Evolutionary conservation across 495 filamentous ascomycete genomes (phyloP).

Genomic region (Terfezia boudieri): DNA sequence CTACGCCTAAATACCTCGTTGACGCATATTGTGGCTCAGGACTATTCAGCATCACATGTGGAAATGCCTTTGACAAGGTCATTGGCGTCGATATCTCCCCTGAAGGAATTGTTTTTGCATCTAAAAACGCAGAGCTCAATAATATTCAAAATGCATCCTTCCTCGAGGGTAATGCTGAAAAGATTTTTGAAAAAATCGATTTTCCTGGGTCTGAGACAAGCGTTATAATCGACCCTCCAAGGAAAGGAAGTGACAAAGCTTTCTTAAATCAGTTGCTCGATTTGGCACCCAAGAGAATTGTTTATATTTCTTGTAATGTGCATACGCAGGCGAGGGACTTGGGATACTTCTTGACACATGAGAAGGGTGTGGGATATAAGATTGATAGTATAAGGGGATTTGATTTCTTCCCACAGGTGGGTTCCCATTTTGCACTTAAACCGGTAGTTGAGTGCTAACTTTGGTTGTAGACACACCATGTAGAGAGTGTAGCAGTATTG

Average conservation of each 20-base stretch:
- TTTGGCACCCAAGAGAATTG: conserved; percentile 52
- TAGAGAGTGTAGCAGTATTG: conserved; percentile 79
- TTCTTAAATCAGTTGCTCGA: conserved; percentile 61
- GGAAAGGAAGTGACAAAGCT: conserved; percentile 75
- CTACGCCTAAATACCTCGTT: conserved; percentile 44
- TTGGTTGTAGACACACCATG: conserved; percentile 45
- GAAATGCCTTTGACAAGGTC: conserved; percentile 47
- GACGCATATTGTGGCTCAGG: conserved; percentile 96
- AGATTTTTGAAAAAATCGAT: conserved; percentile 49
- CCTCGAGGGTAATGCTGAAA: conserved; percentile 60
- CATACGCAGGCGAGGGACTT: conserved; percentile 93
- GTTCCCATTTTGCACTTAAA: not conserved
- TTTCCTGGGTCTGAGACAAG: conserved; percentile 61
- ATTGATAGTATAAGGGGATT: conserved; percentile 86
- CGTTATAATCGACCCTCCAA: conserved; percentile 78
- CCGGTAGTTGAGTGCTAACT: not conserved
- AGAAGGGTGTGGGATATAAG: conserved; percentile 40
- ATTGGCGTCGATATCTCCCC: conserved; percentile 50
- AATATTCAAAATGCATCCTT: conserved; percentile 43
- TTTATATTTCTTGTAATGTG: conserved; percentile 94
- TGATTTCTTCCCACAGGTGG: conserved; percentile 80
- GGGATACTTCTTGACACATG: conserved; percentile 20
- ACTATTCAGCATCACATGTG: conserved; percentile 87
- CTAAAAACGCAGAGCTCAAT: conserved; percentile 56
- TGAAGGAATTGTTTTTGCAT: conserved; percentile 51